Evolutionary conservation across 176 grass and related monocot species (phyloP), one percentile per base, ranked within the genome.

Genomic region (Aechmea fasciata): DNA sequence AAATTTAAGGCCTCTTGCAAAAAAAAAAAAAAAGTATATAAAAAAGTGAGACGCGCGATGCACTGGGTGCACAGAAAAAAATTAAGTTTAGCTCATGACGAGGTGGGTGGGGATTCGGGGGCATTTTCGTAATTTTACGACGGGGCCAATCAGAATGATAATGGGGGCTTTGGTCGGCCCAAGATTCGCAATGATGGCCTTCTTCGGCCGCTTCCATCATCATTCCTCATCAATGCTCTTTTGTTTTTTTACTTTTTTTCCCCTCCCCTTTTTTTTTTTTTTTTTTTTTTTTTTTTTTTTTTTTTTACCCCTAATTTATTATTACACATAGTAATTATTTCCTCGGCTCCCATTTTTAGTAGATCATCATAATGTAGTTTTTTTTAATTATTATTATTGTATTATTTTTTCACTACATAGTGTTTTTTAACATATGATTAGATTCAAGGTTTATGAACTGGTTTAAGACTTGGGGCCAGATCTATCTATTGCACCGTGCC

Each of bases 181-280:
- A 67, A 67, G 65, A 67, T 67, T 67, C 65, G 65, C 65, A 67
- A 67, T 67, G 65, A 67, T 67, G 65, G 25, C 65, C 28, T 13
- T 61, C 41, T 63, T 63, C 41, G 65, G 65, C 5, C 33, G 10
- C 29, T 47, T 13, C 63, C 64, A 66, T 66, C 64, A 66, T 47
- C 64, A 66, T 28, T 29, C 64, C 65, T 48, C 33, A 67, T 67
- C 33, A 10, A 67, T 67, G 65, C 26, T 67, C 33, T 67, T 67
- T 67, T 67, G 29, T 29, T 67, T 67, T 3, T 67, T 67, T 47
- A 23, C 22, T 23, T 23, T 23, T 23, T 23, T 23, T 23, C 22
- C 22, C 22, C n/a, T n/a, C n/a, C n/a, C n/a, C n/a, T n/a, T n/a
- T n/a, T n/a, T n/a, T n/a, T n/a, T n/a, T 9, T 33, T 41, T 67